Conservation (phyloP, 345 rosid species). For the Brassica incana region DNA sequence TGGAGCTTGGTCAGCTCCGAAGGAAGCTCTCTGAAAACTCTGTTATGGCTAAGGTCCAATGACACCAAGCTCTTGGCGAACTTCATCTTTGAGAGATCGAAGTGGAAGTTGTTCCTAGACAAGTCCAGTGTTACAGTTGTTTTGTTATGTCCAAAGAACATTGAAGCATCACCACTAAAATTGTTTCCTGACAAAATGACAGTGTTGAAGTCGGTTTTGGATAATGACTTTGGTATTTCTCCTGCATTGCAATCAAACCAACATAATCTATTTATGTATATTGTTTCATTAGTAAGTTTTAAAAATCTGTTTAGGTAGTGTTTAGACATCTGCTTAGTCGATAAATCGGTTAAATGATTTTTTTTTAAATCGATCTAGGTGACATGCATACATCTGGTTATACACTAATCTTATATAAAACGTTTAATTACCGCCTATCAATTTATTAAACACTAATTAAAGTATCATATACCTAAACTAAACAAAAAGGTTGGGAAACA, state of each 20-base stretch:
- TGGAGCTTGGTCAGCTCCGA: not conserved
- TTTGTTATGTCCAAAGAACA: constrained; percentile 61
- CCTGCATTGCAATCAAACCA: constrained; percentile 9
- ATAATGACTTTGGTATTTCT: constrained; percentile 40
- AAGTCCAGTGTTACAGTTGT: constrained; percentile 42
- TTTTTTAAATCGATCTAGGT: no score
- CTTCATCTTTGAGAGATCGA: constrained; percentile 51
- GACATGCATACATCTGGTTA: no score
- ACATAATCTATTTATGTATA: not conserved
- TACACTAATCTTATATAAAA: no score
- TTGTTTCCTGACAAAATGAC: constrained; percentile 61
- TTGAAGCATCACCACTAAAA: constrained; percentile 59
- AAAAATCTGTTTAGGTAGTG: no score
- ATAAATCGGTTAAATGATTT: no score
- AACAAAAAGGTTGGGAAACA: not conserved
- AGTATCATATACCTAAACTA: not conserved
- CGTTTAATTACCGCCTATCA: no score
- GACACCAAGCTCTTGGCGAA: constrained; percentile 41
- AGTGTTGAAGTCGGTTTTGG: constrained; percentile 45
- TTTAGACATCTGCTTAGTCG: no score
- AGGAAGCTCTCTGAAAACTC: constrained; percentile 22
- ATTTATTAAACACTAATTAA: not conserved
- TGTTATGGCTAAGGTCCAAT: constrained; percentile 49
- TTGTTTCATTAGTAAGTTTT: not conserved
- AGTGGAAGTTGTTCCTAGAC: constrained; percentile 57